phyloP scores from a whole-genome alignment of 768 basidiomycete genomes.

The Kwoniella botswanensis region DNA sequence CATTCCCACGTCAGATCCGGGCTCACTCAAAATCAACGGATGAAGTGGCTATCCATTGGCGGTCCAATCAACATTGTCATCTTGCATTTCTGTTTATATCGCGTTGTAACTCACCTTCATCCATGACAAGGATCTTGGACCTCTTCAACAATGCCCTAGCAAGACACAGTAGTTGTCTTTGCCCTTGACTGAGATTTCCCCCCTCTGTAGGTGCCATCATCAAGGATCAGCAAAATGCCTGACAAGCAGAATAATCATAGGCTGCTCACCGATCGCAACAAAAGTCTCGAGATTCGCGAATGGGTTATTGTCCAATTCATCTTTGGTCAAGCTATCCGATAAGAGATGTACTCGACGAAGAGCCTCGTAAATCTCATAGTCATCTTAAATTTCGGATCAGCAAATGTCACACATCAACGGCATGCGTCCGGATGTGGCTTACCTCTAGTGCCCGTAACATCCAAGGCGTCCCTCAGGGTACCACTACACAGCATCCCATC shows the following conservation, averaged over 20 bases:
- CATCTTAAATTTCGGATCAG: constrained; percentile 29
- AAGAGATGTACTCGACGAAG: constrained; percentile 52
- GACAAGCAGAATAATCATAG: no score
- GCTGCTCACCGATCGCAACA: constrained; percentile 47
- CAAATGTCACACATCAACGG: background rate
- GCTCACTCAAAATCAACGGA: constrained; percentile 57
- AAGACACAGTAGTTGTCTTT: constrained; percentile 56
- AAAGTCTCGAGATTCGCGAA: constrained; percentile 53
- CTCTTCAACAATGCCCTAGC: constrained; percentile 53
- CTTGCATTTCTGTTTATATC: no score
- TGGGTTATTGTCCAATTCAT: constrained; percentile 30
- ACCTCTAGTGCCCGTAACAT: constrained; percentile 47
- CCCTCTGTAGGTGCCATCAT: constrained; percentile 26
- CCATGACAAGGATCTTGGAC: constrained; percentile 56
- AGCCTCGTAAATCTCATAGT: constrained; percentile 52
- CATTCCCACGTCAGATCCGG: background rate
- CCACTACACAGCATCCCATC: constrained; percentile 55
- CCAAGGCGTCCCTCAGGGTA: constrained; percentile 54
- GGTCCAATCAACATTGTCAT: no score
- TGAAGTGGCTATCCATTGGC: constrained; percentile 43
- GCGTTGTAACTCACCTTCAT: constrained; percentile 44
- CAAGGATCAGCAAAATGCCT: background rate
- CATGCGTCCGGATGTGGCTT: background rate
- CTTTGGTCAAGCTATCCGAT: constrained; percentile 20
- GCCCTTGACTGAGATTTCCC: constrained; percentile 54